Percentiles rank a stretch among this genome's conserved stretches.
Conservation (phyloP, 2,329 filamentous ascomycete species). For the Penicillium sp. region DNA sequence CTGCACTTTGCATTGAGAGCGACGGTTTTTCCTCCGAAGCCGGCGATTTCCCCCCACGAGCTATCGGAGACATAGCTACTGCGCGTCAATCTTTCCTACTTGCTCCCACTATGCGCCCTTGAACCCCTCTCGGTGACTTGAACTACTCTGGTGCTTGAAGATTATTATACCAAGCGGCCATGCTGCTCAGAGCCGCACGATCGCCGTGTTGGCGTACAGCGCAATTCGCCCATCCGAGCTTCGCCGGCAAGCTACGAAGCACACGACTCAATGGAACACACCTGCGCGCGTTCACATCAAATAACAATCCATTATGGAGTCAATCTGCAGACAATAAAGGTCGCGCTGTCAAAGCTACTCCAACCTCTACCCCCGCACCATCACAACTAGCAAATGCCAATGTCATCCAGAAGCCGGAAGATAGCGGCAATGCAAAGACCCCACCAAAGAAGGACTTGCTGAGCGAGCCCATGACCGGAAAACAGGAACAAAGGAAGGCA, state of each 20-base stretch:
- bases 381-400: slow-evolving; percentile 18
- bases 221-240: slow-evolving; percentile 22
- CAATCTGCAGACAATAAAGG: slow-evolving; percentile 16
- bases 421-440: slow-evolving; percentile 19
- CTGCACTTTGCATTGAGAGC: neutral
- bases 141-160: neutral
- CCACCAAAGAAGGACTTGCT: slow-evolving; percentile 51
- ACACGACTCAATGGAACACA: slow-evolving; percentile 21
- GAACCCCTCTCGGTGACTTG: slow-evolving; percentile 4
- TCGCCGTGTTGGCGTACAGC: slow-evolving; percentile 29
- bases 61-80: slow-evolving; percentile 14
- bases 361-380: slow-evolving; percentile 7
- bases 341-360: slow-evolving; percentile 9
- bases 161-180: slow-evolving; percentile 15
- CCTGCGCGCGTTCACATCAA: slow-evolving; percentile 26
- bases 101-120: slow-evolving; percentile 22
- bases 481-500: slow-evolving; percentile 83
- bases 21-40: slow-evolving; percentile 27
- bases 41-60: slow-evolving; percentile 25
- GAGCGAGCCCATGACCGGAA: slow-evolving; percentile 55
- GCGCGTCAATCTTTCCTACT: slow-evolving; percentile 8
- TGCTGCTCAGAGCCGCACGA: slow-evolving; percentile 34
- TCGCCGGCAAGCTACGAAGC: slow-evolving; percentile 21
- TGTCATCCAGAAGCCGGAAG: slow-evolving; percentile 17
- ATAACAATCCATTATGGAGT: slow-evolving; percentile 16